Evolutionary conservation across 139 green algal species (phyloP), one percentile per base, ranked within the genome.

Genomic region (Pleodorina starrii): DNA sequence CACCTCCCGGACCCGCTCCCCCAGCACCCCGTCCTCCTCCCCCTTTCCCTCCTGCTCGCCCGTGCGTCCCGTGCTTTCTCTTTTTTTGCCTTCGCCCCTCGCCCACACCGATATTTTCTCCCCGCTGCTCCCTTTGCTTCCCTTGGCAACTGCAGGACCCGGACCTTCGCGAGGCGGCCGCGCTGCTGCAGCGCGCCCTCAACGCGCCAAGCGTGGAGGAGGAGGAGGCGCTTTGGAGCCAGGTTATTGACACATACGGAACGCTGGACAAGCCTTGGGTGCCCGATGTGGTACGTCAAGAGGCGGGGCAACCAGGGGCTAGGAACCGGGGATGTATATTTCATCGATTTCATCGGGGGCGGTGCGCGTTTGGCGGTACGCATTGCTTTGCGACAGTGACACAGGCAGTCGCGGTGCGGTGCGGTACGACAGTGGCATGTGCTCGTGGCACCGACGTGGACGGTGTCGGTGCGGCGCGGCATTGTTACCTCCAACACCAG

Each of bases 151-250:
- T 4, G 43, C 91, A 95, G 90, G 94, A 98, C 43, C 89, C 92
- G 1, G 85, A 95, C 14, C 92, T 99, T 21, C 88, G 95, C 0
- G 92, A 90, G 12, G 97, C 96, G 0, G 96, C 96, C 5, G 90
- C 92, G 11, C 40, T 94, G 46, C 75, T 98, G 82, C 96, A 98
- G 88, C 66, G 94, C 50, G 97, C 94, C 6, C 91, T 99, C 14
- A 96, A 96, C 43, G 96, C 96, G 0, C 43, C 69, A 3, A 88
- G 91, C 40, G 91, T 98, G 44, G 57, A 91, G 85, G 57, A 92
- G 51, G 97, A 99, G 83, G 96, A 98, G 84, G 90, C 86, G 2
- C 44, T 96, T 9, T 98, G 96, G 96, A 95, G 88, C 0, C 29
- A 91, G 59, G 89, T 95, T 77, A 92, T 94, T 27, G 72, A 94